These are phyloP conservation scores for Penicillium fuscoglaucum DNA, from an alignment of 2,329 filamentous ascomycete genomes.

Conservation along the genomic window DNA sequence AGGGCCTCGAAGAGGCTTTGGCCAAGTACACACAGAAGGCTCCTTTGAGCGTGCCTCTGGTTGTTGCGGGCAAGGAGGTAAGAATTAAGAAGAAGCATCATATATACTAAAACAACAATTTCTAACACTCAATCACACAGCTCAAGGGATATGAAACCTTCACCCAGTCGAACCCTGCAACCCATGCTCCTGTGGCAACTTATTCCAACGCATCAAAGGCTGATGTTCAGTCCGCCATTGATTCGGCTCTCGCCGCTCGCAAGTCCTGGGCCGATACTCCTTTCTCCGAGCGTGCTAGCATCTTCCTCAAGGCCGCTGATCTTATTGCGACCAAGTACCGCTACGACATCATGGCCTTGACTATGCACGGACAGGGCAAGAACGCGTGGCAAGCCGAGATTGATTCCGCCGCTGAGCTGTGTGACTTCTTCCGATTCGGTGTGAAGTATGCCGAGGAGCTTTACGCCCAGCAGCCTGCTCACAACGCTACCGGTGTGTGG, in stretches of 20 bases:
- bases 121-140: slow-evolving; percentile 18
- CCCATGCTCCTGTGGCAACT: slow-evolving; percentile 75
- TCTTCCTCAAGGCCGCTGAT: slow-evolving; percentile 96
- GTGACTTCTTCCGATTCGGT: slow-evolving; percentile 88
- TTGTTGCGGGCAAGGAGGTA: slow-evolving; percentile 80
- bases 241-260: slow-evolving; percentile 82
- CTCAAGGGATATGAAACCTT: slow-evolving; percentile 35
- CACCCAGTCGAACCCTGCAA: slow-evolving; percentile 78
- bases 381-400: slow-evolving; percentile 99
- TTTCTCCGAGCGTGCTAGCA: slow-evolving; percentile 84
- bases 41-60: slow-evolving; percentile 76
- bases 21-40: slow-evolving; percentile 66
- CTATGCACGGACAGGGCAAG: slow-evolving; percentile 96
- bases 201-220: slow-evolving; percentile 78
- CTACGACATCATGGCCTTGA: slow-evolving; percentile 94
- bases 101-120: background rate
- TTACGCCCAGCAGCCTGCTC: slow-evolving; percentile 81
- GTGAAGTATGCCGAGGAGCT: slow-evolving; percentile 91
- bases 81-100: slow-evolving; percentile 21
- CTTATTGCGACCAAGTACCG: slow-evolving; percentile 88
- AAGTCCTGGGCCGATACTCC: slow-evolving; percentile 80
- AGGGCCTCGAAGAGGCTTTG: slow-evolving; percentile 72
- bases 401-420: slow-evolving; percentile 86
- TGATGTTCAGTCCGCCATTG: slow-evolving; percentile 78
- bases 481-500: slow-evolving; percentile 83